These are phyloP conservation scores for Hippophae gyantsensis DNA, from an alignment of 306 rosid genomes.

Conservation along the genomic window DNA sequence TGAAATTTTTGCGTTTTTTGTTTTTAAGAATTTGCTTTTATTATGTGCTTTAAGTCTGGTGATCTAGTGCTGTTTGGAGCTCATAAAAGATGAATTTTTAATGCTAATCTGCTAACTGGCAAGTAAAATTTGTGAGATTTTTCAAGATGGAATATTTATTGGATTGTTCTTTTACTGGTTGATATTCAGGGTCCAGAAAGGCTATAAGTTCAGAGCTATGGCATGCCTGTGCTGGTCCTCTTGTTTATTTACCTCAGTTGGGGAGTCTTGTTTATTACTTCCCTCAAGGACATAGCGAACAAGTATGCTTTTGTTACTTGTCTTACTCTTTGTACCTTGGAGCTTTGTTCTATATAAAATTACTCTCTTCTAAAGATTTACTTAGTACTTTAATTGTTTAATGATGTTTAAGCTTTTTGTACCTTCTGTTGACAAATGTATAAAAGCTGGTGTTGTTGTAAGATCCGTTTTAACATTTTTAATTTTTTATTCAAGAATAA, in stretches of 20 bases:
- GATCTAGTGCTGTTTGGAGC: neutral
- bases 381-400: too few relatives aligned
- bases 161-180: neutral
- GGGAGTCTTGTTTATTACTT: constrained; percentile 86
- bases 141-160: neutral
- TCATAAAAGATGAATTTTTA: neutral
- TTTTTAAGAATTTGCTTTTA: neutral
- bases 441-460: neutral
- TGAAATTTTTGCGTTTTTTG: neutral
- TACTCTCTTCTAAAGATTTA: too few relatives aligned
- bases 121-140: neutral
- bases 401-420: too few relatives aligned
- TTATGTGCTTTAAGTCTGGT: neutral
- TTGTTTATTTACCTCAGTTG: constrained; percentile 73
- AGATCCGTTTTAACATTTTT: too few relatives aligned
- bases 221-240: constrained; percentile 99
- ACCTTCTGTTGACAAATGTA: neutral
- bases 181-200: constrained; percentile 55
- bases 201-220: constrained; percentile 79
- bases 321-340: neutral
- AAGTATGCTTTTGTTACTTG: constrained; percentile 34
- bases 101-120: neutral
- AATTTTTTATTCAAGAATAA: too few relatives aligned
- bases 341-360: neutral
- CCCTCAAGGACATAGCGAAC: constrained; percentile 99